Evolutionary conservation across 345 rosid species (phyloP), one percentile per base, ranked within the genome.

Genomic region (Balakata baccata): DNA sequence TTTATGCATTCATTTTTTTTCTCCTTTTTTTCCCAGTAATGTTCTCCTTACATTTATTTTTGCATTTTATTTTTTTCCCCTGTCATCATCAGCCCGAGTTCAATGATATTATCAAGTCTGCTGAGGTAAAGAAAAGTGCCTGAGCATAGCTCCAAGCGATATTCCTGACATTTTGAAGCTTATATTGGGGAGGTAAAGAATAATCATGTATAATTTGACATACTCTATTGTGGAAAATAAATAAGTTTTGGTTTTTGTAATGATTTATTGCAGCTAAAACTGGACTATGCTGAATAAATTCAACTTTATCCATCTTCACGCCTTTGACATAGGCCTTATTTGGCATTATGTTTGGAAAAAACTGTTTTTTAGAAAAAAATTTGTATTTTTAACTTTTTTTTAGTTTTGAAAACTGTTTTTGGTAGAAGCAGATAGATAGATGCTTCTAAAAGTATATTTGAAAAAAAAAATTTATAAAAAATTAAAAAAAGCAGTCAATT

Each of bases 81-180:
- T 43, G 22, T 47, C 8, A 0, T 57, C 61, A 18, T 43, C 85
- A 87, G 91, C 85, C 85, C 53, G 89, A 85, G 84, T 87, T 87
- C 81, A 83, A 82, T 71, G 89, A 85, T 68, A 85, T 87, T 66
- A 87, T 87, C 82, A 85, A 87, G 81, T 51, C 89, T 10, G 85
- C 89, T 0, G 85, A 74, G 73, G 84, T 83, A 67, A 87, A 84
- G 86, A 87, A 79, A 71, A 77, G 69, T 70, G 84, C 81, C 54
- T 86, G 69, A 78, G 56, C 71, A 5, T 45, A 68, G 57, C 56
- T 23, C 51, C 5, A 6, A 25, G 50, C 38, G 18, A 12, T 4
- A 18, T 25, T 8, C 23, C 63, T 62, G 74, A 39, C 50, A 56
- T 57, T 46, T 16, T 41, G 38, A 39, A 69, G 14, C 52, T 70